Percentiles rank a stretch among this genome's conserved stretches.
Conservation (phyloP, 805 yeast genomes). For the Candida lessepsii region DNA sequence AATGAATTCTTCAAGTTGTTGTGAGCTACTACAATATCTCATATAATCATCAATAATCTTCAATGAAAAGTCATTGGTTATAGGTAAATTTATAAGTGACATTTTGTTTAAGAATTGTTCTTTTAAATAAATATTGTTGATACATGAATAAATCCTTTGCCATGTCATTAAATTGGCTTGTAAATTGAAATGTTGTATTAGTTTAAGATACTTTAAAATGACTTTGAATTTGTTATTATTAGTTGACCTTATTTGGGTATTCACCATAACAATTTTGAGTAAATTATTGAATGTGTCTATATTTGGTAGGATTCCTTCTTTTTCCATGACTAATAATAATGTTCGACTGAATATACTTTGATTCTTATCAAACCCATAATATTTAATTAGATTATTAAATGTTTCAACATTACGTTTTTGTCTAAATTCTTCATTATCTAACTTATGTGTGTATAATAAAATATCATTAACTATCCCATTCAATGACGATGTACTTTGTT, state of each 20-base stretch:
- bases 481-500: conserved; percentile 31
- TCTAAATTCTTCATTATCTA: conserved; percentile 30
- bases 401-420: conserved; percentile 33
- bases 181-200: conserved; percentile 25
- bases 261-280: conserved; percentile 30
- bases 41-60: conserved; percentile 36
- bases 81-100: conserved; percentile 31
- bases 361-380: conserved; percentile 39
- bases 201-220: conserved; percentile 28
- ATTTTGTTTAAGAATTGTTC: conserved; percentile 35
- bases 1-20: conserved; percentile 31
- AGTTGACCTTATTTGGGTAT: conserved; percentile 30
- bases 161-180: conserved; percentile 34
- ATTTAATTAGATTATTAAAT: conserved; percentile 39
- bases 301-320: conserved; percentile 41
- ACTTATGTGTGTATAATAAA: conserved; percentile 36
- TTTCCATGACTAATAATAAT: conserved; percentile 38
- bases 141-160: conserved; percentile 37
- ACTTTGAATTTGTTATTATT: conserved; percentile 31
- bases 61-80: conserved; percentile 28
- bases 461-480: conserved; percentile 39
- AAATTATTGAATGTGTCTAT: conserved; percentile 40
- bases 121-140: conserved; percentile 37
- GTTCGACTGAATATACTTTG: conserved; percentile 42
- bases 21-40: conserved; percentile 24